Conservation (phyloP, 2,329 filamentous ascomycete genomes). For the Scedosporium dehoogii region DNA sequence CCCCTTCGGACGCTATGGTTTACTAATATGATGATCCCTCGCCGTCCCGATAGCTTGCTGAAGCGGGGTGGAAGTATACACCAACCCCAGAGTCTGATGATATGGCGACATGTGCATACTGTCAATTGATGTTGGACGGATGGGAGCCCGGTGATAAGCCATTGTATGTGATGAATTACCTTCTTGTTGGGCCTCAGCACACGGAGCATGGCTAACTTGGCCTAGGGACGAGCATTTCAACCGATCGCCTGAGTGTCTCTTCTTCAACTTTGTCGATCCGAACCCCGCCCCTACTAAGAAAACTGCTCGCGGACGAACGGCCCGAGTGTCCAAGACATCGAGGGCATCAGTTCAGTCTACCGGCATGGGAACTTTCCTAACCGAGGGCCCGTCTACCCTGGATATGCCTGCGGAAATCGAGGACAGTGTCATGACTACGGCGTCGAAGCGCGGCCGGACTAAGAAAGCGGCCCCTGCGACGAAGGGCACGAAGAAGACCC, state of each 20-base stretch:
- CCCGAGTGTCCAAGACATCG: slow-evolving; percentile 57
- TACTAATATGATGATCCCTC: slow-evolving; percentile 3
- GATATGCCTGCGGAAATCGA: slow-evolving; percentile 41
- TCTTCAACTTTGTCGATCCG: slow-evolving; percentile 61
- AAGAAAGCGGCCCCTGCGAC: slow-evolving; percentile 41
- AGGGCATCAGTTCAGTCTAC: slow-evolving; percentile 52
- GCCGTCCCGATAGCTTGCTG: slow-evolving; percentile 54
- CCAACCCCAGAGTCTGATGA: slow-evolving; percentile 76
- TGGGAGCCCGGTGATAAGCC: slow-evolving; percentile 94
- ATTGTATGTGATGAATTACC: slow-evolving; percentile 45
- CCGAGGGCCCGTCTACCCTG: slow-evolving; percentile 27
- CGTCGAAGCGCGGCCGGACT: slow-evolving; percentile 38
- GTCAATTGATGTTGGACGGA: slow-evolving; percentile 77
- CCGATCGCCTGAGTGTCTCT: slow-evolving; percentile 69
- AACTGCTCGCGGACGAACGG: slow-evolving; percentile 41
- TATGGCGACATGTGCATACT: slow-evolving; percentile 86
- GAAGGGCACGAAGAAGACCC: slow-evolving; percentile 24
- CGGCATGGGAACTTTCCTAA: slow-evolving; percentile 39
- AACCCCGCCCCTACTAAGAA: slow-evolving; percentile 42
- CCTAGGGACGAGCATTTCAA: slow-evolving; percentile 73
- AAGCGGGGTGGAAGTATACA: slow-evolving; percentile 90
- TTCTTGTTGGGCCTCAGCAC: slow-evolving; percentile 10
- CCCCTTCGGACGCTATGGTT: slow-evolving; percentile 13
- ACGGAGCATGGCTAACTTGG: slow-evolving; percentile 10
- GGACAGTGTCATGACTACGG: slow-evolving; percentile 50